These are phyloP conservation scores for Lasiodiplodia sp. DNA, from an alignment of 2,329 filamentous ascomycete species.

Conservation along the genomic window DNA sequence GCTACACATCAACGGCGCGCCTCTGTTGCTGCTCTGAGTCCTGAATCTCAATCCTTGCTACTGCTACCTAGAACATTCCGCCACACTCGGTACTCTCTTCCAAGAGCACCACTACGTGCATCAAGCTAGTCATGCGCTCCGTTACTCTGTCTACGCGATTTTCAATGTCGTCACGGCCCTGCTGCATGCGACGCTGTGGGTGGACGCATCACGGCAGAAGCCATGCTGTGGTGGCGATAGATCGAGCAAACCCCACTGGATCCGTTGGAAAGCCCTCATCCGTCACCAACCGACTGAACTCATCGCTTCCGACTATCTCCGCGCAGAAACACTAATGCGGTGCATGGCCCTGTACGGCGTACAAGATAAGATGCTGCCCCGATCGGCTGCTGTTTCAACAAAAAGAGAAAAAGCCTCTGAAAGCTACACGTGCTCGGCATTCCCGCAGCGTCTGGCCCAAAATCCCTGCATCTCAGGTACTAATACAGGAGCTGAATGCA, in stretches of 20 bases:
- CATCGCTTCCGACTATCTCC: too few species aligned
- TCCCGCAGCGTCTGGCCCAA: not conserved
- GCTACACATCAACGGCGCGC: not conserved
- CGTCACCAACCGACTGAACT: too few species aligned
- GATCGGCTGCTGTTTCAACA: not conserved
- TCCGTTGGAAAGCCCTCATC: not conserved
- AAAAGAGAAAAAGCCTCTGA: not conserved
- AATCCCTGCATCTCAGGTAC: not conserved
- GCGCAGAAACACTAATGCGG: too few species aligned
- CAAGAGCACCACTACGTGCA: not conserved
- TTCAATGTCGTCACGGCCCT: not conserved
- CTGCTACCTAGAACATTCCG: not conserved
- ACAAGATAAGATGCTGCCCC: not conserved
- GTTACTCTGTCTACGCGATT: not conserved
- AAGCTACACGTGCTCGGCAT: not conserved
- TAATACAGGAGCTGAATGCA: not conserved
- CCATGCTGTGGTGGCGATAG: not conserved
- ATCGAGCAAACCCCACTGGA: not conserved
- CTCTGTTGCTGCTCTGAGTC: not conserved
- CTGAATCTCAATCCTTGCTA: not conserved
- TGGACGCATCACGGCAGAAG: not conserved
- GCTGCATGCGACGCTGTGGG: constrained; percentile 11
- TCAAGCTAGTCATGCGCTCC: not conserved
- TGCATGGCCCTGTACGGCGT: too few species aligned
- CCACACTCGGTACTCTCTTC: not conserved